Conservation (phyloP, 768 basidiomycete genomes). For the Xerocomellus dryophilus region DNA sequence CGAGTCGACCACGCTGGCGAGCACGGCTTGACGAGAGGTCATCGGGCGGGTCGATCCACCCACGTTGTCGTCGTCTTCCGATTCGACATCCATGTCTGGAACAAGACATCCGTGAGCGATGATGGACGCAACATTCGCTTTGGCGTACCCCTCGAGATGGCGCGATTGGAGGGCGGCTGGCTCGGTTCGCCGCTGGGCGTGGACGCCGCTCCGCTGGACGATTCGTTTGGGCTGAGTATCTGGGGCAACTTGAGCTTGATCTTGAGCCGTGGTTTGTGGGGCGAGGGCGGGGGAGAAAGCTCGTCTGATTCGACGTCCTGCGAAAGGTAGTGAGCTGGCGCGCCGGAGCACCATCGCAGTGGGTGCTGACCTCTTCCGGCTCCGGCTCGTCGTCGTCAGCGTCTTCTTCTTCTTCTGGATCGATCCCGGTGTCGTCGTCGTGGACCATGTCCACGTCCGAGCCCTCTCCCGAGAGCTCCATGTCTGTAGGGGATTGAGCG, state of each 20-base stretch:
- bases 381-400: constrained; percentile 20
- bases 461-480: constrained; percentile 24
- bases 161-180: constrained; percentile 26
- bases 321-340: background rate
- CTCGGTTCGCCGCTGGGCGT: constrained; percentile 24
- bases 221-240: constrained; percentile 32
- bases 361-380: constrained; percentile 8
- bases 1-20: constrained; percentile 65
- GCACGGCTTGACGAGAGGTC: constrained; percentile 66
- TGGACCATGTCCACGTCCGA: constrained; percentile 38
- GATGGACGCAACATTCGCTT: background rate
- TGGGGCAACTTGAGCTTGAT: constrained; percentile 60
- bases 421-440: constrained; percentile 33
- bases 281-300: constrained; percentile 31
- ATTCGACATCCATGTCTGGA: constrained; percentile 41
- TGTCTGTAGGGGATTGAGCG: constrained; percentile 16
- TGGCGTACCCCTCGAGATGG: constrained; percentile 22
- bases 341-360: background rate
- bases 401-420: constrained; percentile 36
- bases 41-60: constrained; percentile 37
- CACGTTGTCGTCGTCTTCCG: constrained; percentile 40
- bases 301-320: constrained; percentile 37
- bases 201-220: constrained; percentile 27
- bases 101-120: background rate
- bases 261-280: constrained; percentile 47